A percentile compares a stretch with the other conserved stretches of the same genome.
These are phyloP conservation scores for Penicillium sp. DNA, from an alignment of 2,329 filamentous ascomycete species.

Conservation along the genomic window DNA sequence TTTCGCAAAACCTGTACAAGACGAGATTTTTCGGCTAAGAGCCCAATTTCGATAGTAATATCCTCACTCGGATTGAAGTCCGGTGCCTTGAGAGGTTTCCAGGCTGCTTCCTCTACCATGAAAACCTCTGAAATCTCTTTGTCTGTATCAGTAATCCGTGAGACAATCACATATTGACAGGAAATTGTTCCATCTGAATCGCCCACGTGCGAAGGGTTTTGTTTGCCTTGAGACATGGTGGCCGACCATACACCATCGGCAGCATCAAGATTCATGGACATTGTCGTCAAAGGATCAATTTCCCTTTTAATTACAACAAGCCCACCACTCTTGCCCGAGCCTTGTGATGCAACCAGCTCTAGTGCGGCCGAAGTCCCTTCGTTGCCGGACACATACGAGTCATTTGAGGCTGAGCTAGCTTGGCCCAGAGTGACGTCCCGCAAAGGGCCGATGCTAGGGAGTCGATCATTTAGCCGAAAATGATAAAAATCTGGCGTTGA, in stretches of 20 bases:
- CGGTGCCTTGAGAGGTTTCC: slow-evolving; percentile 74
- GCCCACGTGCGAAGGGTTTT: slow-evolving; percentile 46
- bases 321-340: slow-evolving; percentile 61
- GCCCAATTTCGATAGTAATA: slow-evolving; percentile 80
- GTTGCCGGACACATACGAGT: slow-evolving; percentile 45
- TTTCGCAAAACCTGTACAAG: slow-evolving; percentile 85
- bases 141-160: slow-evolving; percentile 64
- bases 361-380: slow-evolving; percentile 39
- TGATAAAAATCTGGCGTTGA: slow-evolving; percentile 56
- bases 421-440: slow-evolving; percentile 70
- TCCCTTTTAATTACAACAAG: slow-evolving; percentile 76
- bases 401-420: slow-evolving; percentile 46
- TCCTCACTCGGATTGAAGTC: slow-evolving; percentile 93
- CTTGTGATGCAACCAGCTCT: slow-evolving; percentile 55
- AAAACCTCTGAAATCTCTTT: slow-evolving; percentile 79
- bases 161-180: slow-evolving; percentile 80
- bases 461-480: slow-evolving; percentile 74
- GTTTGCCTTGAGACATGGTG: slow-evolving; percentile 50
- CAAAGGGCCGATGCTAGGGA: slow-evolving; percentile 78
- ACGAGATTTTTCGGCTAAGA: slow-evolving; percentile 74
- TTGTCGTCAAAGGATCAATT: slow-evolving; percentile 71
- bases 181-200: slow-evolving; percentile 56
- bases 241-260: slow-evolving; percentile 81
- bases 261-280: slow-evolving; percentile 69
- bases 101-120: slow-evolving; percentile 68